Evolutionary conservation across 768 basidiomycete genomes (phyloP), one percentile per base, ranked within the genome.

Genomic region (Hericium coralloides): DNA sequence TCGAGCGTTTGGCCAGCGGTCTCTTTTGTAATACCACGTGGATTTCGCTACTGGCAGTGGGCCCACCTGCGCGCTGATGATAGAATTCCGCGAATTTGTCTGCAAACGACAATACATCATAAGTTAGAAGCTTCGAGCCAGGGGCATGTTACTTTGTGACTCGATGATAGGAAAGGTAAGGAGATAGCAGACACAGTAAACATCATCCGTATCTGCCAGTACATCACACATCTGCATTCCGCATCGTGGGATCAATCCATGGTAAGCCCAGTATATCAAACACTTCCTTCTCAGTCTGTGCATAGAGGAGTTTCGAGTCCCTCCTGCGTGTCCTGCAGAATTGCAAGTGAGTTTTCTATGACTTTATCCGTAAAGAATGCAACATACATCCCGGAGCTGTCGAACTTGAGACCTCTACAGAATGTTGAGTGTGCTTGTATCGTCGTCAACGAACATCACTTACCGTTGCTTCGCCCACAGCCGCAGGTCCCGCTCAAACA

Each of bases 401-500:
- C 89, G 59, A 93, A 93, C 66, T 89, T 91, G 66, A 89, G 67
- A n/a, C 85, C 85, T 59, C 88, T 89, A 53, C 0, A 50, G 47
- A 52, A 36, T 47, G 52, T 36, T 59, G 52, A 57, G 55, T 55
- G 38, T 59, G 25, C 17, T 45, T 14, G 31, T 9, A 26, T n/a
- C 2, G 22, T 5, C n/a, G 47, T 2, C 31, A 43, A 38, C 15
- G 20, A 23, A 8, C 0, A 8, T 41, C n/a, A 57, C 74, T 26
- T 61, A 84, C 86, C 74, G 67, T 45, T 76, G 69, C 64, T 89
- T 89, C 2, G 87, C 86, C 80, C 84, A 88, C 14, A 80, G 70
- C 59, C 89, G 77, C 52, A 97, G 68, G 69, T 95, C 94, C 25
- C 92, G 74, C 69, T 95, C 82, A 66, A 97, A 95, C 83, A 92